Conservation (phyloP, 768 basidiomycete species). For the Hygrophoropsis aurantiaca region DNA sequence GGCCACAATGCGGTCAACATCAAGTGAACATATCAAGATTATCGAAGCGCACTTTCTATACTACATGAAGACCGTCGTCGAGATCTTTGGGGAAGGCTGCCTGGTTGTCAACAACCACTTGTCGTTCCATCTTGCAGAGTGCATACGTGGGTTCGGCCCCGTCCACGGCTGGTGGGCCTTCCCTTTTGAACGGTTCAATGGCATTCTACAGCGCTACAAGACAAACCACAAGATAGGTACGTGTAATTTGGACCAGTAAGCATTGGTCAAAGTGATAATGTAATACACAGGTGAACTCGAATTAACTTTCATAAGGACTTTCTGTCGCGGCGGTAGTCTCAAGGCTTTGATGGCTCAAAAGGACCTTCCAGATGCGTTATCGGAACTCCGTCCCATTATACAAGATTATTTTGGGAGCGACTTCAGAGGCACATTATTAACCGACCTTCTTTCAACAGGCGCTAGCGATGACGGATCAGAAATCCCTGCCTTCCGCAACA, state of each 20-base stretch:
- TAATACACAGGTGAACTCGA: not conserved
- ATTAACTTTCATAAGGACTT: not conserved
- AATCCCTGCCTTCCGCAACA: too few species aligned
- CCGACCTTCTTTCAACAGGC: not conserved
- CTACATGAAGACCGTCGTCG: constrained; percentile 30
- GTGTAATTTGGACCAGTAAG: constrained; percentile 3
- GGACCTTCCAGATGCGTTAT: not conserved
- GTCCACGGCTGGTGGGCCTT: constrained; percentile 25
- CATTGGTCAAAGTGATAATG: constrained; percentile 19
- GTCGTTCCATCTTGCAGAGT: constrained; percentile 35
- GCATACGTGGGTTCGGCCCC: constrained; percentile 28
- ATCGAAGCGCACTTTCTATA: not conserved
- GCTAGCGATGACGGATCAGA: too few species aligned
- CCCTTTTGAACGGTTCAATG: constrained; percentile 31
- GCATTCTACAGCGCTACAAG: constrained; percentile 26
- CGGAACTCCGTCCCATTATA: not conserved
- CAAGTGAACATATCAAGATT: constrained; percentile 8
- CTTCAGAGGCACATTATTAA: not conserved
- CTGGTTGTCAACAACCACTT: constrained; percentile 38
- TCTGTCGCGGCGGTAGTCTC: not conserved
- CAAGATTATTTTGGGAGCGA: not conserved
- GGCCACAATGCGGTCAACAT: constrained; percentile 12
- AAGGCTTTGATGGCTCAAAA: not conserved
- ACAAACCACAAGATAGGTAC: constrained; percentile 33
- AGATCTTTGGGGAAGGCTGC: constrained; percentile 26